A percentile compares a stretch with the other conserved stretches of the same genome.
phyloP scores from a whole-genome alignment of 2,329 filamentous ascomycete genomes.

The Verticillium albo-atrum region DNA sequence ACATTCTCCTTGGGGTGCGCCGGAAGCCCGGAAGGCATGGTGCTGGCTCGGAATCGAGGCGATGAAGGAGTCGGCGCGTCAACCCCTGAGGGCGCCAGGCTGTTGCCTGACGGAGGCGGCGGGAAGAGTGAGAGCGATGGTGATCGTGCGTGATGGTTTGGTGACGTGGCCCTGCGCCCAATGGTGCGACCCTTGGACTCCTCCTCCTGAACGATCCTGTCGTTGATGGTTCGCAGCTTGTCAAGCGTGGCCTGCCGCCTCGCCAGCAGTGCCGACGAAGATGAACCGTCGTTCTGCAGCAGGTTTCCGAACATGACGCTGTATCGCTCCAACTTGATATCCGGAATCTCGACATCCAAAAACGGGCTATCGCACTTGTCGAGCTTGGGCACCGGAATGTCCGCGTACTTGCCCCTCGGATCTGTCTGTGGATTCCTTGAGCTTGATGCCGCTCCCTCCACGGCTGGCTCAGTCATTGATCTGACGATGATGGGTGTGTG shows the following conservation, averaged over 20 bases:
- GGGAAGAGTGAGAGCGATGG: constrained; percentile 44
- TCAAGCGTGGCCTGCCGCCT: constrained; percentile 56
- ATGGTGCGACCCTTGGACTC: constrained; percentile 14
- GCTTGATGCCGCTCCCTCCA: constrained; percentile 7
- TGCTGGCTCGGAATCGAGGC: constrained; percentile 46
- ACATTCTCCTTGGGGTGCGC: neutral
- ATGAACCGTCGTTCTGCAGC: constrained; percentile 40
- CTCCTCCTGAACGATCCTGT: constrained; percentile 18
- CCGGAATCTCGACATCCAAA: constrained; percentile 76
- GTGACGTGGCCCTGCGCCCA: constrained; percentile 44
- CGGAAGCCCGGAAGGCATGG: constrained; percentile 34
- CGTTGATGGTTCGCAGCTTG: constrained; percentile 50
- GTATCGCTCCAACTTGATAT: constrained; percentile 78
- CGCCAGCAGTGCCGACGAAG: constrained; percentile 40
- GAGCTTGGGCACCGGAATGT: constrained; percentile 18
- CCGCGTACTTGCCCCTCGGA: constrained; percentile 12
- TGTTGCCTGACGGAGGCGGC: constrained; percentile 7
- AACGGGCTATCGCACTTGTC: constrained; percentile 29
- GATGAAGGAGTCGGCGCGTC: constrained; percentile 23
- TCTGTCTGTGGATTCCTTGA: neutral
- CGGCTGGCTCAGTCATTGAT: constrained; percentile 34
- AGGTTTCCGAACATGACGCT: constrained; percentile 89
- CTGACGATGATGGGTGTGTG: constrained; percentile 39
- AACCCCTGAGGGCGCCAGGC: constrained; percentile 11
- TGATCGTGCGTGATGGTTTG: constrained; percentile 22